Evolutionary conservation across 169 alveolate genomes (phyloP).

Genomic region (Plasmodium cynomolgi): DNA sequence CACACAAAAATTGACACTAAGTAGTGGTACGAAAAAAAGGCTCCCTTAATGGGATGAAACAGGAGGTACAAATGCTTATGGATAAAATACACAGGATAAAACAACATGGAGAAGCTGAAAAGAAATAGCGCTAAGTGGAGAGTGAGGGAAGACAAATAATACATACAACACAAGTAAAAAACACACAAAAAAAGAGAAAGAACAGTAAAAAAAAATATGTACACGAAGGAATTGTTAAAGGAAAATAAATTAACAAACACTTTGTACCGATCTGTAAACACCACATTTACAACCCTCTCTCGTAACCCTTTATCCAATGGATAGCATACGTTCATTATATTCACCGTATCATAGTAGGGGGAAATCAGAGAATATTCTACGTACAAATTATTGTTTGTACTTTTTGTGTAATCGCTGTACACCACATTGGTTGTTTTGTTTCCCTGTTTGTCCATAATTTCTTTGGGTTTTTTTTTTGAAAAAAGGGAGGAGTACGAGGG

Average conservation of each 20-base stretch:
- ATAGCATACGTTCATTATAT: conserved; percentile 62
- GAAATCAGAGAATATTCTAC: conserved; percentile 67
- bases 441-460: conserved; percentile 32
- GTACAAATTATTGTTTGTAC: conserved; percentile 48
- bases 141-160: conserved; percentile 1
- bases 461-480: conserved; percentile 6
- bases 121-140: conserved; percentile 20
- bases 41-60: conserved; percentile 55
- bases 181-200: conserved; percentile 1
- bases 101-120: conserved; percentile 5
- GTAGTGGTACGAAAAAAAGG: conserved; percentile 68
- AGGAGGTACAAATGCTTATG: conserved; percentile 60
- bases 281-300: conserved; percentile 24
- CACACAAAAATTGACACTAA: conserved; percentile 24
- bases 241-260: conserved; percentile 63
- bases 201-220: conserved; percentile 13
- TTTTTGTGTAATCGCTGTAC: conserved; percentile 61
- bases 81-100: conserved; percentile 33
- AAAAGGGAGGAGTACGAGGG: not conserved
- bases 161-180: conserved; percentile 27
- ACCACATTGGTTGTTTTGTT: conserved; percentile 51
- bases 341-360: conserved; percentile 40
- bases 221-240: conserved; percentile 18
- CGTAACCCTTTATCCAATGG: conserved; percentile 57
- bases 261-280: conserved; percentile 61